Conservation (phyloP, 495 filamentous ascomycete genomes). For the Penicillium pancosmium region DNA sequence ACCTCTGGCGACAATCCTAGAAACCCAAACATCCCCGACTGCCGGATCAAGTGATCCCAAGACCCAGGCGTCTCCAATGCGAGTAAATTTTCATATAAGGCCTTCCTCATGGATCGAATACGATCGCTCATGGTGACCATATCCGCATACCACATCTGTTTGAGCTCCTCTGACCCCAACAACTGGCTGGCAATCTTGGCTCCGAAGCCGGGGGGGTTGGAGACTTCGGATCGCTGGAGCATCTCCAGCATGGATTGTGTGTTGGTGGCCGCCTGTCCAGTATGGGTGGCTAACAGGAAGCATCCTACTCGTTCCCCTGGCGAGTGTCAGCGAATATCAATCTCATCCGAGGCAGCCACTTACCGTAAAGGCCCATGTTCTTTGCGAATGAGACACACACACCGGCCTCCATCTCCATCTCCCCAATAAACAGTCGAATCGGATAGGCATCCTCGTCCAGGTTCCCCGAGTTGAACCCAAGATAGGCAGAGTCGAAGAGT, state of each 20-base stretch:
- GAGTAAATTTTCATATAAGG: slow-evolving; percentile 28
- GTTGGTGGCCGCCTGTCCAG: slow-evolving; percentile 22
- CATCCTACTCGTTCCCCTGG: slow-evolving; percentile 36
- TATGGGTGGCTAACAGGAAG: slow-evolving; percentile 18
- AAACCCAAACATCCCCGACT: slow-evolving; percentile 50
- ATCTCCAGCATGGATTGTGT: slow-evolving; percentile 34
- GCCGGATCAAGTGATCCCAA: slow-evolving; percentile 39
- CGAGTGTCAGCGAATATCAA: neutral
- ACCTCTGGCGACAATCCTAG: slow-evolving; percentile 31
- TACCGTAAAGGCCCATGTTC: slow-evolving; percentile 53
- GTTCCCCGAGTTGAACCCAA: slow-evolving; percentile 46
- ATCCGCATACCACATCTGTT: slow-evolving; percentile 41
- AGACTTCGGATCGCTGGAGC: slow-evolving; percentile 43
- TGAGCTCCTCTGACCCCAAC: slow-evolving; percentile 26
- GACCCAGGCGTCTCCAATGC: slow-evolving; percentile 32
- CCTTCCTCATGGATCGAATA: slow-evolving; percentile 37
- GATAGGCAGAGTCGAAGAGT: slow-evolving; percentile 49
- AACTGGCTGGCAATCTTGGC: slow-evolving; percentile 42
- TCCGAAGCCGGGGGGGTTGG: slow-evolving; percentile 45
- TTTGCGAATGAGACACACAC: slow-evolving; percentile 49
- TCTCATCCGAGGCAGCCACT: slow-evolving; percentile 1
- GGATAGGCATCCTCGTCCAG: slow-evolving; percentile 46
- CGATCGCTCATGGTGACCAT: slow-evolving; percentile 42
- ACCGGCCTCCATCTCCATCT: slow-evolving; percentile 30
- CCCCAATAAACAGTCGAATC: slow-evolving; percentile 39